Base-by-base conservation (phyloP, 2,329 filamentous ascomycete genomes). In the Paraconiothyrium sp. region DNA sequence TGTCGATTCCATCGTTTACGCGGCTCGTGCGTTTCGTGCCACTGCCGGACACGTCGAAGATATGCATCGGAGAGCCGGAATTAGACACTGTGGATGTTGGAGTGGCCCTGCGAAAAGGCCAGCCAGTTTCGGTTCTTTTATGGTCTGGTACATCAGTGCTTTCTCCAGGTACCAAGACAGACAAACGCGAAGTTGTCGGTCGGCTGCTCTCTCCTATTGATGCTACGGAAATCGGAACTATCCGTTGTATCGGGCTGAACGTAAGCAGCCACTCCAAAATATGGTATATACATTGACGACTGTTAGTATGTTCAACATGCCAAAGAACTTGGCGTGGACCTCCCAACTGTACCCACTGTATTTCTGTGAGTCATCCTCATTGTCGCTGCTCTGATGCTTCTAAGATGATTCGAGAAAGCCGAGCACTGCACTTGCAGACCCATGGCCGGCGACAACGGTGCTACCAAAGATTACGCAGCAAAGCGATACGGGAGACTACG, bases 401-500 rank as follows among this genome's bases (percentile, higher is more conserved):
- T 20, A 10, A 9, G 2, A 44, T 16, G 7, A 13, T 44, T 44
- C n/a, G 3, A 44, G 41, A 20, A 44, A 44, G 41, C 41, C 41
- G 16, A 44, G 41, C 41, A 44, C 41, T 10, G 41, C 41, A 44
- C 41, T 44, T 20, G 41, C 14, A 44, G 41, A 44, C n/a, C 41
- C 41, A 20, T 44, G 41, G 41, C 41, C 41, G 20, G 20, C 20
- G n/a, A 7, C 14, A 44, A n/a, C 41, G 16, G 20, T 44, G 16
- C 41, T 44, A 10, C 41, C 41, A 44, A 16, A 10, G n/a, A 7
- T 44, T 44, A 44, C 41, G n/a, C 41, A 44, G n/a, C 4, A 44
- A 20, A 13, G 8, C 41, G 41, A 44, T n/a, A 49, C 37, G 11
- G 48, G 49, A 30, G 64, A 66, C 55, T 66, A 66, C 44, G 64